A percentile compares a stretch with the other conserved stretches of the same genome.
phyloP scores from a whole-genome alignment of 768 basidiomycete species.

The Nevesoporus exiguus region DNA sequence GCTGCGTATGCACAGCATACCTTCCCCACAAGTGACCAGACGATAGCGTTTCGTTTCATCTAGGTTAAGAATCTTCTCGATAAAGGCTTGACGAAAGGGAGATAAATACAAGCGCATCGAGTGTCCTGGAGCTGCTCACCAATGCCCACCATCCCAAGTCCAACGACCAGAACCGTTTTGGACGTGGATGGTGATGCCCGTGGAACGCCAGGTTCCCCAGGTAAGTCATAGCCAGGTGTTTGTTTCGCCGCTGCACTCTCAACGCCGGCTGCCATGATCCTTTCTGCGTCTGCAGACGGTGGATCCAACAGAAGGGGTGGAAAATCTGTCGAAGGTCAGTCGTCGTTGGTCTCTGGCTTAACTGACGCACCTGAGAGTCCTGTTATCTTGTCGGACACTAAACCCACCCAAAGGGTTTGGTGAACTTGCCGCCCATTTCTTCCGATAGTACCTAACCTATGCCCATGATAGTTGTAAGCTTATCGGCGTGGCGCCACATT shows the following conservation, averaged over 20 bases:
- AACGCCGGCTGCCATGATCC: neutral
- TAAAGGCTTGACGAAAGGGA: conserved; percentile 43
- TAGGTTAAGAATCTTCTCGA: conserved; percentile 62
- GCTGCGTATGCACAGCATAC: conserved; percentile 19
- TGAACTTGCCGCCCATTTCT: neutral
- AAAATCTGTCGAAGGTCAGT: neutral
- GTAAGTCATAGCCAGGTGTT: neutral
- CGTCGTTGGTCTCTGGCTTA: neutral
- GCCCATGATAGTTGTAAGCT: neutral
- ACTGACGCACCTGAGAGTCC: neutral
- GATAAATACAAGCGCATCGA: neutral
- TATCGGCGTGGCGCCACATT: neutral
- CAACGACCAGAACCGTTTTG: conserved; percentile 7
- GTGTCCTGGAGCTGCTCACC: neutral
- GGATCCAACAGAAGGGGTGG: neutral
- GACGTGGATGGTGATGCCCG: neutral
- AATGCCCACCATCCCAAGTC: conserved; percentile 12
- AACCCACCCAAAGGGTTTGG: neutral
- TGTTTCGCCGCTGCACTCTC: neutral
- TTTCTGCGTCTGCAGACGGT: neutral
- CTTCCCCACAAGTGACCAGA: conserved; percentile 61
- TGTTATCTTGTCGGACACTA: conserved; percentile 1
- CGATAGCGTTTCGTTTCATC: conserved; percentile 49
- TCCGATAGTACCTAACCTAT: conserved; percentile 1
- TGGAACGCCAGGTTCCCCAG: neutral